Conservation (phyloP, 2,329 filamentous ascomycete species). For the Xylaria sp. region DNA sequence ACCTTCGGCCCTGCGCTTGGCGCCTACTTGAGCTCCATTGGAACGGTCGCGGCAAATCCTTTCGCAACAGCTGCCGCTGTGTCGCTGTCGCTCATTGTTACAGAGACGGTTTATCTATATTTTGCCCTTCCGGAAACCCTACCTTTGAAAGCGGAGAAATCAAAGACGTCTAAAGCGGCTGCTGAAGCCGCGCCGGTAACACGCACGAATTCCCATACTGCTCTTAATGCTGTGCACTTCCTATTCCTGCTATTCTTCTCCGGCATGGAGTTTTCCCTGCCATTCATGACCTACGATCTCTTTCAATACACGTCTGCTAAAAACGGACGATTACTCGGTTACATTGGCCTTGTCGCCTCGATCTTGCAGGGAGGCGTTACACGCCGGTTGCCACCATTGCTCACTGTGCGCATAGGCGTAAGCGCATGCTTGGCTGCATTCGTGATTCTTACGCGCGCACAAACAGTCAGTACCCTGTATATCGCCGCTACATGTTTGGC, state of each 20-base stretch:
- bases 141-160: constrained; percentile 62
- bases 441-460: constrained; percentile 77
- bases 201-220: constrained; percentile 82
- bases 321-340: constrained; percentile 88
- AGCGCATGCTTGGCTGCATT: constrained; percentile 82
- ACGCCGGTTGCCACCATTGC: constrained; percentile 81
- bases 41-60: constrained; percentile 84
- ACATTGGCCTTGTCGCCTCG: constrained; percentile 89
- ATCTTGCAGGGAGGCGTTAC: constrained; percentile 94
- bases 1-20: constrained; percentile 95
- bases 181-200: constrained; percentile 48
- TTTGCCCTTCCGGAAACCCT: constrained; percentile 86
- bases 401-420: constrained; percentile 83
- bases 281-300: constrained; percentile 96
- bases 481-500: constrained; percentile 84
- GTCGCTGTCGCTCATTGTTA: constrained; percentile 83
- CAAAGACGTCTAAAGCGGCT: constrained; percentile 41
- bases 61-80: constrained; percentile 94
- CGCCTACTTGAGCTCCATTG: constrained; percentile 82
- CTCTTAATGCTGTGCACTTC: constrained; percentile 89
- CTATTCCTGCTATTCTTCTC: constrained; percentile 96
- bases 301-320: constrained; percentile 83
- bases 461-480: constrained; percentile 78
- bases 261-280: constrained; percentile 96
- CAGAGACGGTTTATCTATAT: constrained; percentile 91